phyloP scores from a whole-genome alignment of 495 filamentous ascomycete species.

The Trichoderma gamsii region DNA sequence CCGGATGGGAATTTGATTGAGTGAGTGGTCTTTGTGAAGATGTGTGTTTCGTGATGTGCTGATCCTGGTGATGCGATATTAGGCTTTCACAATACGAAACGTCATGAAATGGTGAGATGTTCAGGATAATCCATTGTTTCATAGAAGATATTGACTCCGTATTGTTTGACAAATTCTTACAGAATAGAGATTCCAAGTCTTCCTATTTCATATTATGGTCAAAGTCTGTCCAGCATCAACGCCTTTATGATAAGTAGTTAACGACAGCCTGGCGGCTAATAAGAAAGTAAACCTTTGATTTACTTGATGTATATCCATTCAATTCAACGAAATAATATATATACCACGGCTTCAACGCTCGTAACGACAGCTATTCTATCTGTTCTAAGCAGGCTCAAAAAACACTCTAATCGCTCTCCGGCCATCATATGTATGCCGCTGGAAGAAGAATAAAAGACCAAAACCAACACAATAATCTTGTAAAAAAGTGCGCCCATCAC shows the following conservation, averaged over 20 bases:
- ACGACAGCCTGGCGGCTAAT: too few relatives aligned
- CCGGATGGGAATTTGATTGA: slow-evolving; percentile 54
- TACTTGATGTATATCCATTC: background rate
- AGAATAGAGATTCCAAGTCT: too few relatives aligned
- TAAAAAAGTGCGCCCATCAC: background rate
- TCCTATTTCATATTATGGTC: too few relatives aligned
- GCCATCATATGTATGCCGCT: background rate
- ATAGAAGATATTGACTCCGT: too few relatives aligned
- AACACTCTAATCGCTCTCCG: background rate
- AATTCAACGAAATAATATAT: background rate
- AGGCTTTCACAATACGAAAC: too few relatives aligned
- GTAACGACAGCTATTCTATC: background rate
- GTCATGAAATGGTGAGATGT: too few relatives aligned
- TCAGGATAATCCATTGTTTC: too few relatives aligned
- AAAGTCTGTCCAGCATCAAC: too few relatives aligned
- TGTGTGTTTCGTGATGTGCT: background rate
- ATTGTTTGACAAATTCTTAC: too few relatives aligned
- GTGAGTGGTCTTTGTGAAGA: slow-evolving; percentile 27
- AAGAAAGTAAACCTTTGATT: too few relatives aligned
- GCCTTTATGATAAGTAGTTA: too few relatives aligned
- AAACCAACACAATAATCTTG: background rate
- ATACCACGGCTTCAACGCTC: background rate
- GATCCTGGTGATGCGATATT: too few relatives aligned
- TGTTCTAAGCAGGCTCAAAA: background rate
- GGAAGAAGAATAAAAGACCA: background rate